Evolutionary conservation across 805 yeast genomes (phyloP).

Genomic region (Priceomyces castillae): DNA sequence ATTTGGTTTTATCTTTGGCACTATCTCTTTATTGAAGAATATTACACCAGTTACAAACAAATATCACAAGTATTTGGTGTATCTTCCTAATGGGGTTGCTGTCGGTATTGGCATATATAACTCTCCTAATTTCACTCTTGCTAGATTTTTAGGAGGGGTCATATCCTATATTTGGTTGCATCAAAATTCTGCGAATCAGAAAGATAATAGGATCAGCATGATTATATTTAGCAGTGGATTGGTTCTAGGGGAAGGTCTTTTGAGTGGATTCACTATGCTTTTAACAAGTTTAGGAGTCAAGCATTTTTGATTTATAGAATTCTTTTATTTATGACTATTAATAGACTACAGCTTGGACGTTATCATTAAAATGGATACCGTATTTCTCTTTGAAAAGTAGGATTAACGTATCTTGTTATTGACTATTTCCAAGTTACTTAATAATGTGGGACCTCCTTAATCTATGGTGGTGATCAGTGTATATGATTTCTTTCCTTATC

Average conservation of each 20-base stretch:
- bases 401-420: too few species aligned
- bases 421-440: too few species aligned
- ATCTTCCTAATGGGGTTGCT: constrained; percentile 91
- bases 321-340: constrained; percentile 2
- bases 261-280: constrained; percentile 78
- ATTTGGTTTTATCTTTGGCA: constrained; percentile 68
- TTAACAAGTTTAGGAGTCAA: constrained; percentile 58
- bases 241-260: constrained; percentile 90
- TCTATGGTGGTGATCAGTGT: background rate
- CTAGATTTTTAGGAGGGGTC: constrained; percentile 88
- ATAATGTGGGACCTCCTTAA: too few species aligned
- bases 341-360: constrained; percentile 1
- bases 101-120: constrained; percentile 97
- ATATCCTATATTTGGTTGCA: constrained; percentile 57
- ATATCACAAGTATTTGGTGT: constrained; percentile 44
- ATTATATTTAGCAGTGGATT: constrained; percentile 90
- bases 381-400: too few species aligned
- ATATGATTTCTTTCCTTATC: constrained; percentile 52
- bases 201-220: constrained; percentile 59
- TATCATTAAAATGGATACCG: too few species aligned
- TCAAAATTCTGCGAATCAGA: constrained; percentile 24
- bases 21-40: constrained; percentile 63
- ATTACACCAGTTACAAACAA: constrained; percentile 43
- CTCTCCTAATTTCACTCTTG: constrained; percentile 88
- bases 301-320: constrained; percentile 18